Evolutionary conservation across 2,329 filamentous ascomycete species (phyloP).

Genomic region (Camptophora hylomeconis): DNA sequence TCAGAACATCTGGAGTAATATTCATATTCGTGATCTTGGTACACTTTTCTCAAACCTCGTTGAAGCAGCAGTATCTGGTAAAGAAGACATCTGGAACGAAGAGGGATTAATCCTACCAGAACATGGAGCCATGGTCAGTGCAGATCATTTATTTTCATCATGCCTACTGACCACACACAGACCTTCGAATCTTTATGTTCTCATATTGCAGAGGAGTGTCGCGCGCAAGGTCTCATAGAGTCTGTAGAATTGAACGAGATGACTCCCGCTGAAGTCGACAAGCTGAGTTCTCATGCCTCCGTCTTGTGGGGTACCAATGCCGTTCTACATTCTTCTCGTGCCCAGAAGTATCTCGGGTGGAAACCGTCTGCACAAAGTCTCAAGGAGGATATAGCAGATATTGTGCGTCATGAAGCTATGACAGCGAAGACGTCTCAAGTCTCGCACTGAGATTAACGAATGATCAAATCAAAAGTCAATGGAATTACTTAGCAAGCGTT

Average conservation of each 20-base stretch:
- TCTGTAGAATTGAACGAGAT: constrained; percentile 15
- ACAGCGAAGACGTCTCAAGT: constrained; percentile 9
- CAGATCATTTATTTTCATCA: background rate
- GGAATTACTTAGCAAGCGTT: too few relatives aligned
- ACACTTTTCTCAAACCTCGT: constrained; percentile 33
- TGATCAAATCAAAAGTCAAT: background rate
- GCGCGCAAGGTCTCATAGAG: constrained; percentile 14
- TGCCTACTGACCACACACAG: constrained; percentile 10
- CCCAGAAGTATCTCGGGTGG: constrained; percentile 18
- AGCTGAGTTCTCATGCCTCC: constrained; percentile 15
- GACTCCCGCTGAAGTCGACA: constrained; percentile 17
- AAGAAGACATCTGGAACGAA: constrained; percentile 24
- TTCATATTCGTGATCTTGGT: constrained; percentile 38
- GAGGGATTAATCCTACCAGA: constrained; percentile 27
- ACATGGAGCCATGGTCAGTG: constrained; percentile 18
- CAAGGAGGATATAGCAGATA: constrained; percentile 18
- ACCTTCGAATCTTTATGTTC: constrained; percentile 18
- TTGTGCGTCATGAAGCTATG: constrained; percentile 16
- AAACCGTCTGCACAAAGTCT: constrained; percentile 13
- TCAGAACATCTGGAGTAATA: constrained; percentile 37
- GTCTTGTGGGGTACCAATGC: constrained; percentile 23
- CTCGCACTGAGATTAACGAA: too few relatives aligned
- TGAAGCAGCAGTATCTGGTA: constrained; percentile 26
- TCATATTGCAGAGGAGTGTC: constrained; percentile 15
- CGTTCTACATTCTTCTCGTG: constrained; percentile 13